These are phyloP conservation scores for Xylaria sp. DNA, from an alignment of 2,329 filamentous ascomycete genomes.

Conservation along the genomic window DNA sequence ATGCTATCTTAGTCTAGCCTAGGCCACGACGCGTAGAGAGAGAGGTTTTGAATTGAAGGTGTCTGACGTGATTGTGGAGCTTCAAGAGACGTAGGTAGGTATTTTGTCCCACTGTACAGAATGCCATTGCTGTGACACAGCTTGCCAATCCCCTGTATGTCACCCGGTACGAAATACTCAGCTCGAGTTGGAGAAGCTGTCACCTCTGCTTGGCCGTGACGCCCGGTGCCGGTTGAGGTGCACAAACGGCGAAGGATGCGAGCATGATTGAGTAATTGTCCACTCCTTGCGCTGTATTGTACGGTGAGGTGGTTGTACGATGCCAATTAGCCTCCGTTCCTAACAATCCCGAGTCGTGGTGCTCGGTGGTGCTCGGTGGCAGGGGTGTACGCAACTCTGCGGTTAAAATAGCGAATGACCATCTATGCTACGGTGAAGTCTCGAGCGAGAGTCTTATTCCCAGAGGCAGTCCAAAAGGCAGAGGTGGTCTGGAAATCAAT, in stretches of 20 bases:
- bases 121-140: neutral
- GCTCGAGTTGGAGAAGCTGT: constrained; percentile 7
- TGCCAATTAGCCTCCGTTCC: neutral
- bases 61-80: constrained; percentile 18
- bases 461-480: neutral
- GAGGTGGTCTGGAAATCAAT: neutral
- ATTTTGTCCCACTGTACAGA: neutral
- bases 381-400: neutral
- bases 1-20: too few species aligned
- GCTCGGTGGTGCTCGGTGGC: neutral
- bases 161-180: constrained; percentile 8
- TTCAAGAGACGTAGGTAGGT: constrained; percentile 5
- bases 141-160: constrained; percentile 11
- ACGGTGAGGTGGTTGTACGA: neutral
- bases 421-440: neutral
- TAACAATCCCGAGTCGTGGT: constrained; percentile 5
- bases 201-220: neutral
- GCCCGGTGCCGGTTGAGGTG: neutral
- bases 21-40: too few species aligned
- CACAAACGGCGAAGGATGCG: neutral
- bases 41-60: neutral
- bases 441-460: neutral
- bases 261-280: neutral
- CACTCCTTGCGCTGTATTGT: constrained; percentile 6
- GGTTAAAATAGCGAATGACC: constrained; percentile 3